Conservation (phyloP, 1,139 yeast genomes). For the Pichia sp. region DNA sequence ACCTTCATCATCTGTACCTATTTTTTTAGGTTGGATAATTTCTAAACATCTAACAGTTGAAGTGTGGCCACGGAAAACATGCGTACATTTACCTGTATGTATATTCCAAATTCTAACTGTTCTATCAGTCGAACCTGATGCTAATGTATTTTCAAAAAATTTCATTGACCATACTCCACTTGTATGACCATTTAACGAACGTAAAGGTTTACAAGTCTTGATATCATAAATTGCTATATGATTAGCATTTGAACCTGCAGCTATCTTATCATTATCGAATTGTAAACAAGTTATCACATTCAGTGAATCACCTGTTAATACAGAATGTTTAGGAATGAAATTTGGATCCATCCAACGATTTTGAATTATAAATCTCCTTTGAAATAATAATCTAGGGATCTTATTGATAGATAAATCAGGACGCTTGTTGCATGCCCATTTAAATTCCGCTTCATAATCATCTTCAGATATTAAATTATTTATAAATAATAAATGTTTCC, state of each 20-base stretch:
- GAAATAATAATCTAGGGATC: slow-evolving; percentile 48
- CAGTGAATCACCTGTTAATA: slow-evolving; percentile 68
- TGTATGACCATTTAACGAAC: slow-evolving; percentile 78
- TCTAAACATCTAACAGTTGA: slow-evolving; percentile 91
- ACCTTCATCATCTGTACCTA: slow-evolving; percentile 57
- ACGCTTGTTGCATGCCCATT: slow-evolving; percentile 20
- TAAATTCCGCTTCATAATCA: slow-evolving; percentile 32
- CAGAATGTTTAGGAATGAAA: slow-evolving; percentile 62
- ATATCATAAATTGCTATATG: slow-evolving; percentile 79
- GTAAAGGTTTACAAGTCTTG: slow-evolving; percentile 59
- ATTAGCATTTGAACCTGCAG: slow-evolving; percentile 89
- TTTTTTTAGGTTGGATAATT: slow-evolving; percentile 60
- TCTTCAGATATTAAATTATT: slow-evolving; percentile 45
- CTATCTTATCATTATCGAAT: slow-evolving; percentile 84
- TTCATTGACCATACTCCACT: slow-evolving; percentile 99
- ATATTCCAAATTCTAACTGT: slow-evolving; percentile 91
- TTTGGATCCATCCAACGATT: slow-evolving; percentile 79
- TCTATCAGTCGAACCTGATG: slow-evolving; percentile 88
- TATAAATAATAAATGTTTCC: slow-evolving; percentile 49
- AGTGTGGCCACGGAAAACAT: slow-evolving; percentile 83
- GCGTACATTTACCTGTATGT: slow-evolving; percentile 68
- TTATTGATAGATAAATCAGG: slow-evolving; percentile 12
- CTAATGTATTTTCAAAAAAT: slow-evolving; percentile 75
- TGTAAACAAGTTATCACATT: slow-evolving; percentile 92
- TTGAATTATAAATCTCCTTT: slow-evolving; percentile 58